Base-by-base conservation (phyloP, 2,329 filamentous ascomycete species). In the Raffaelea deltoideospora region DNA sequence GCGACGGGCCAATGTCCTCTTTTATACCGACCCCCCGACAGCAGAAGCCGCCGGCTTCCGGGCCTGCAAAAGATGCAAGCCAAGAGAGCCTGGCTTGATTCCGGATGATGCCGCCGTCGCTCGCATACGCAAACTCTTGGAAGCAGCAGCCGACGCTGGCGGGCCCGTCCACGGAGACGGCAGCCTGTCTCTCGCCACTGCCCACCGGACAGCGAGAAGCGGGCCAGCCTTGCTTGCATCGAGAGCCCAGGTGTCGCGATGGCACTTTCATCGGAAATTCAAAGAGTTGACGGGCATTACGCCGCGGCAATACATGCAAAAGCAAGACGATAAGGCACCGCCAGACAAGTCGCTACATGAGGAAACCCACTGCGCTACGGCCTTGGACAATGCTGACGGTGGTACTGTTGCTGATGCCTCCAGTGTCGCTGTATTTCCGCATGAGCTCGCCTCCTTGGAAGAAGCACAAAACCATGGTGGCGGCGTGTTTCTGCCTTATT, bases 231-330 rank as follows among this genome's bases (percentile, higher is more conserved):
- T 54, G 60, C 54, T 76, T 48, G 70, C 70, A 8, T 56, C 50
- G 31, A 57, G 59, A 46, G 65, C 64, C 5, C 64, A 65, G 0
- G 50, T 74, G 27, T 71, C 68, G 10, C 66, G 68, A 36, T 65
- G 69, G 52, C 69, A 76, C 47, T 69, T 76, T 35, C 67, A 72
- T 45, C 62, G 69, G 19, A 60, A 69, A 5, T 76, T 76, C 47
- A 75, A 71, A 51, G 63, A 62, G 47, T 61, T 60, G 31, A 63
- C 61, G 14, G 68, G 69, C 8, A 39, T 64, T 30, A 73, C 70
- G 31, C 59, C 59, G 11, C 45, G 42, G 8, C 54, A 54, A 43
- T 61, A 53, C 34, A 33, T 56, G 34, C 44, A 24, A 20, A 15
- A 29, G 33, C 18, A 31, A 27, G 34, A 15, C 10, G 27, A 29